Percentiles rank a stretch among this genome's conserved stretches.
phyloP scores from a whole-genome alignment of 2,329 filamentous ascomycete species.

The Alternaria sp. region DNA sequence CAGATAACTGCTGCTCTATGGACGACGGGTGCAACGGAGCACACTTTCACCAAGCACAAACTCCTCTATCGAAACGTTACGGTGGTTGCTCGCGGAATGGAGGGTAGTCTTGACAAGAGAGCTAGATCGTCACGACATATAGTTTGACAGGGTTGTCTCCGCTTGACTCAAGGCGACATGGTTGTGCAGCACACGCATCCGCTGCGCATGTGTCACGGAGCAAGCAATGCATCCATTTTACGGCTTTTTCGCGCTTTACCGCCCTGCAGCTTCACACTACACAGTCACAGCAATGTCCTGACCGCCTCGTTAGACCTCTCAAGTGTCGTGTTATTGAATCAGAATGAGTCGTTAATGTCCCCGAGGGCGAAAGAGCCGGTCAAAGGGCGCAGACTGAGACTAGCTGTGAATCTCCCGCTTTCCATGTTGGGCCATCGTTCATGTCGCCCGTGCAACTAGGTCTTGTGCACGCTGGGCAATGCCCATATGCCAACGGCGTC shows the following conservation, averaged over 20 bases:
- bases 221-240: background rate
- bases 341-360: background rate
- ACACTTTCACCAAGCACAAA: background rate
- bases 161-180: conserved; percentile 12
- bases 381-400: background rate
- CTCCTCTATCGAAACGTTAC: background rate
- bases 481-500: background rate
- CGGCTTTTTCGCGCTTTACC: background rate
- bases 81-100: background rate
- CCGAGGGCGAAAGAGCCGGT: background rate
- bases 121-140: background rate
- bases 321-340: background rate
- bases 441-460: background rate
- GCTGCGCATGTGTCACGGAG: background rate
- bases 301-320: background rate
- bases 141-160: background rate
- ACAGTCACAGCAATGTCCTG: background rate
- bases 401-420: background rate
- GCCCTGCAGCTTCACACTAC: conserved; percentile 2
- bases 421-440: background rate
- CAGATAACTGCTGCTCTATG: background rate
- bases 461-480: background rate
- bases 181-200: conserved; percentile 9
- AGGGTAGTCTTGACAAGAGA: background rate
- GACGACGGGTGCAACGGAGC: conserved; percentile 2